Conservation (phyloP, 441 rosid genomes). For the Euphorbia celastroides region DNA sequence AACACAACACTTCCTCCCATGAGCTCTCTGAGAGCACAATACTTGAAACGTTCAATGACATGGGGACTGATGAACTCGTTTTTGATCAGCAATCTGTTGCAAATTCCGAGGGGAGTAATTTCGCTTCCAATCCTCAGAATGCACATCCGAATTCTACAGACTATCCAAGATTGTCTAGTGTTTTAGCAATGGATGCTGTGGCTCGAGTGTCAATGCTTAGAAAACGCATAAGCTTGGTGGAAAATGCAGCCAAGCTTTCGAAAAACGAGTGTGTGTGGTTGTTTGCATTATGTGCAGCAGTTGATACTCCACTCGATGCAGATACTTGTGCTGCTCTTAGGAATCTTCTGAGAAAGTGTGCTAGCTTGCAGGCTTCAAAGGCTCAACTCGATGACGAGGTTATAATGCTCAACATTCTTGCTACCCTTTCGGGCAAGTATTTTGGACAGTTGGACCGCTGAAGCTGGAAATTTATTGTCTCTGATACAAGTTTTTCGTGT, state of each 20-base stretch:
- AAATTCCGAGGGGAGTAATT: slow-evolving; percentile 10
- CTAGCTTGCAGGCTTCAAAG: slow-evolving; percentile 56
- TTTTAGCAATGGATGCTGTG: slow-evolving; percentile 62
- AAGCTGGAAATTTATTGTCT: neutral
- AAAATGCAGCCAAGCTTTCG: slow-evolving; percentile 29
- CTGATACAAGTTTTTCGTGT: neutral
- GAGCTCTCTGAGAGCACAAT: slow-evolving; percentile 25
- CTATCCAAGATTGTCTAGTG: slow-evolving; percentile 40
- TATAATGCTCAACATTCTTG: slow-evolving; percentile 69
- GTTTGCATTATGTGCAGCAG: slow-evolving; percentile 64
- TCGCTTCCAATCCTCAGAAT: neutral
- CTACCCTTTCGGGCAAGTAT: slow-evolving; percentile 63
- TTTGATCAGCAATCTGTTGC: slow-evolving; percentile 2
- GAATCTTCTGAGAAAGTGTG: slow-evolving; percentile 67
- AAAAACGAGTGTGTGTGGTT: slow-evolving; percentile 59
- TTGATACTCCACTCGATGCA: slow-evolving; percentile 66
- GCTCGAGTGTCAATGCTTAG: slow-evolving; percentile 55
- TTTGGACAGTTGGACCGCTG: slow-evolving; percentile 62
- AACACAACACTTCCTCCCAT: slow-evolving; percentile 13
- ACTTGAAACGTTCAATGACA: slow-evolving; percentile 25
- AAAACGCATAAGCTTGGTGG: slow-evolving; percentile 48
- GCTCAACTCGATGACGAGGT: slow-evolving; percentile 62
- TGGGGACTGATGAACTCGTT: slow-evolving; percentile 15
- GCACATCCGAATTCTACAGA: slow-evolving; percentile 11
- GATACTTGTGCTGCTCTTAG: slow-evolving; percentile 67